Base-by-base conservation (phyloP, 768 basidiomycete genomes). In the Lactarius vividus region DNA sequence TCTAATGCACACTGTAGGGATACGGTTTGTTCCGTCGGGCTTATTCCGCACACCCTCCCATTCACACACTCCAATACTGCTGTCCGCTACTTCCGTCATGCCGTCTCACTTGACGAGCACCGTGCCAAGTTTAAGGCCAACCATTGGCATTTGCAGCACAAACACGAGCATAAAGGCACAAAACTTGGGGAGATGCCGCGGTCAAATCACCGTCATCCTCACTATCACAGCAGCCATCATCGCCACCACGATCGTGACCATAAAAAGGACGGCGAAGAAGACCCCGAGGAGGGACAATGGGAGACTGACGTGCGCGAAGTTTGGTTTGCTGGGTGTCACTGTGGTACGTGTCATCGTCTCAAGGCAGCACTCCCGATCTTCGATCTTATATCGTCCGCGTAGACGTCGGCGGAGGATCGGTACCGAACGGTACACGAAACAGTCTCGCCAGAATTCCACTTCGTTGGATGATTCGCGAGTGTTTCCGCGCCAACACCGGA, bases 351-450 rank as follows among this genome's bases (percentile, higher is more conserved):
- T 35, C 28, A 3, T 35, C 18, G 26, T 6, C 53, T 57, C 55
- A 31, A 20, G 26, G 2, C 28, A 10, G 31, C 44, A 37, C 18
- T 29, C 49, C 57, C 62, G 35, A 64, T 37, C 55, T 44, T 16
- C 62, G 35, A 64, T 37, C 55, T 44, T 16, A 54, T 57, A 28
- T 55, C 44, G 5, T 52, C 15, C 35, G 16, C 52, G 59, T 31
- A 90, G 89, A 92, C 69, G 82, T 93, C 23, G 91, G 92, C 1
- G 91, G 91, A 23, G 89, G 89, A 3, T 84, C 85, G 2, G 85
- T 86, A 15, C 67, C 70, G 37, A 88, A 92, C 65, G 82, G 79
- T 59, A 78, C 80, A 0, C 80, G 79, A 16, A 83, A 88, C 69
- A 84, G 80, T 55, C 80, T 92, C 3, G 85, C 89, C 1, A 85